Evolutionary conservation across 2,329 filamentous ascomycete genomes (phyloP).

Genomic region (Alternaria ethzedia): DNA sequence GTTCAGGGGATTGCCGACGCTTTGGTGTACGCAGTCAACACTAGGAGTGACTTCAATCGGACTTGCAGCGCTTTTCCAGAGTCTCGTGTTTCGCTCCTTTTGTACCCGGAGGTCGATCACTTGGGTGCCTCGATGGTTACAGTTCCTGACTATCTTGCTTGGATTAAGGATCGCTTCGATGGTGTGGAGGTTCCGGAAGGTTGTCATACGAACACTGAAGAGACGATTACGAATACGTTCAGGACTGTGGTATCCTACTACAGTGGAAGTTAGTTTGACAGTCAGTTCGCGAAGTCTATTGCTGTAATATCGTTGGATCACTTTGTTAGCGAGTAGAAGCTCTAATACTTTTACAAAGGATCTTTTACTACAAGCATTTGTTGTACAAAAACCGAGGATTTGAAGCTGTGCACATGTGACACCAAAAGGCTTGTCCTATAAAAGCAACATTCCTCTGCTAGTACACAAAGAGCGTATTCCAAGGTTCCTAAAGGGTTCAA

Average conservation of each 20-base stretch:
- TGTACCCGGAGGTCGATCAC: neutral
- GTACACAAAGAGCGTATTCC: neutral
- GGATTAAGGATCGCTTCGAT: neutral
- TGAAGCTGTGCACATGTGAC: neutral
- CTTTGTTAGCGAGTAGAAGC: neutral
- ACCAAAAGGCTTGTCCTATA: neutral
- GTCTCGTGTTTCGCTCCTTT: neutral
- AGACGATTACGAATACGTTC: neutral
- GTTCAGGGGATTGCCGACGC: neutral
- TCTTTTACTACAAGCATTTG: neutral
- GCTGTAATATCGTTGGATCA: fast-evolving
- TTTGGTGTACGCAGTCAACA: neutral
- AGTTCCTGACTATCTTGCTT: neutral
- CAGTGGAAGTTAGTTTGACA: neutral
- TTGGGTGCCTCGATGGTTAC: neutral
- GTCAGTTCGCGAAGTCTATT: neutral
- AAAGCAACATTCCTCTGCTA: neutral
- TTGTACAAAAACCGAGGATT: neutral
- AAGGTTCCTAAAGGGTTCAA: neutral
- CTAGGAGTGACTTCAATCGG: neutral
- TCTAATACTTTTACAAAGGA: neutral
- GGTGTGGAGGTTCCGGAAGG: neutral
- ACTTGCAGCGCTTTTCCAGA: neutral
- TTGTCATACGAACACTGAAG: neutral
- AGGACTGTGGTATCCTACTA: neutral